These are phyloP conservation scores for Blumeria graminis DNA, from an alignment of 2,329 filamentous ascomycete species.

Conservation along the genomic window DNA sequence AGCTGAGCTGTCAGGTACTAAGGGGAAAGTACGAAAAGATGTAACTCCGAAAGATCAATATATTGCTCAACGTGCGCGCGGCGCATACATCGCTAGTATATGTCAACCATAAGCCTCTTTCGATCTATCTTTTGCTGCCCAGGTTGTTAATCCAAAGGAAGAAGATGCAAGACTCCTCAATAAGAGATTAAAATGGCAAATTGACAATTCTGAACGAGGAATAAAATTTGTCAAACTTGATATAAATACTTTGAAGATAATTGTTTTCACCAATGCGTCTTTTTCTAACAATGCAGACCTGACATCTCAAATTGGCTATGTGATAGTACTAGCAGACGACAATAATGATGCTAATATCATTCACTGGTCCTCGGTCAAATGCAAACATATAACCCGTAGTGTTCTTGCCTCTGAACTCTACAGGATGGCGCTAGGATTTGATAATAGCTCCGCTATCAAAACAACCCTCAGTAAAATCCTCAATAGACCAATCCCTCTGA, in stretches of 20 bases:
- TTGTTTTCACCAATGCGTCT: not conserved
- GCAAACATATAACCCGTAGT: conserved; percentile 4
- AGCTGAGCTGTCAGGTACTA: not conserved
- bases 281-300: conserved; percentile 2
- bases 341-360: conserved; percentile 2
- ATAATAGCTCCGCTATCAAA: conserved; percentile 1
- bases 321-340: not conserved
- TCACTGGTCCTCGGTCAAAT: conserved; percentile 1
- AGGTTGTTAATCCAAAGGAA: not conserved
- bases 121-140: not conserved
- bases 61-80: not conserved
- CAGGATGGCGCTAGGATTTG: conserved; percentile 2
- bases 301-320: conserved; percentile 1
- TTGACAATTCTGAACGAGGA: not conserved
- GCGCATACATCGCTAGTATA: not conserved
- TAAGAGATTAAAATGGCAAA: conserved; percentile 1
- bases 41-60: conserved; percentile 1
- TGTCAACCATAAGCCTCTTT: not conserved
- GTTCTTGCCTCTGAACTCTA: conserved; percentile 5
- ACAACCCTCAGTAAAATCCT: conserved; percentile 1
- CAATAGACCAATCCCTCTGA: not conserved
- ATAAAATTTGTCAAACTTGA: not conserved
- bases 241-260: not conserved
- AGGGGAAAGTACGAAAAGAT: not conserved
- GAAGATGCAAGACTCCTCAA: not conserved